These are phyloP conservation scores for Acanthamoeba sp. DNA, from an alignment of 208 protist genomes.

Conservation along the genomic window DNA sequence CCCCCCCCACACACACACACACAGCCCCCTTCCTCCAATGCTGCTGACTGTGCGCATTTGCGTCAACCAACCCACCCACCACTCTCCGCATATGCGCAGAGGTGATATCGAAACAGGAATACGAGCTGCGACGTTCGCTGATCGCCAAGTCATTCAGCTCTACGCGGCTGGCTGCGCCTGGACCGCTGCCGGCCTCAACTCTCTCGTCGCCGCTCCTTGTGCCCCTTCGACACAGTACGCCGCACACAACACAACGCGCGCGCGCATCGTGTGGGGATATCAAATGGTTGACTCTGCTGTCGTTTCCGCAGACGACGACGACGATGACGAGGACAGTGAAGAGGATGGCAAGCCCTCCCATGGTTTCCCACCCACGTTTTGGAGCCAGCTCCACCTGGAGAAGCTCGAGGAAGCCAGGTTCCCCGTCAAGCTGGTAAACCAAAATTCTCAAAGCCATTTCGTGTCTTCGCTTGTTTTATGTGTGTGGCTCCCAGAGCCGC, in stretches of 20 bases:
- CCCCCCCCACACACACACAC: no score
- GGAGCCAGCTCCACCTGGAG: constrained; percentile 43
- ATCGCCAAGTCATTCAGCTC: constrained; percentile 21
- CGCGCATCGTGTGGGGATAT: background rate
- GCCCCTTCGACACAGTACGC: background rate
- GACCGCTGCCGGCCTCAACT: background rate
- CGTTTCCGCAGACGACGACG: background rate
- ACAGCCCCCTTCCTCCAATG: background rate
- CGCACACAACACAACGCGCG: no score
- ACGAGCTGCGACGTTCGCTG: constrained; percentile 14
- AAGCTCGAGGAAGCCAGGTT: constrained; percentile 14
- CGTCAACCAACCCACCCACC: no score
- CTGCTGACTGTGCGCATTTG: no score
- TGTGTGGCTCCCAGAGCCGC: no score
- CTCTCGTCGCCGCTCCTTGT: constrained; percentile 30
- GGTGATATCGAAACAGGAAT: constrained; percentile 44
- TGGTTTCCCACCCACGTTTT: constrained; percentile 26
- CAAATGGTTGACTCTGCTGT: background rate
- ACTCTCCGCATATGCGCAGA: no score
- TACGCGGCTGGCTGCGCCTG: background rate
- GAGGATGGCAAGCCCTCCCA: constrained; percentile 8
- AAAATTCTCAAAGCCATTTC: background rate
- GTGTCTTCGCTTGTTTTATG: no score
- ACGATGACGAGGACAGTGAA: background rate
- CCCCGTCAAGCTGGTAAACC: constrained; percentile 14